These are phyloP conservation scores for Salix arbutifolia DNA, from an alignment of 345 rosid species.

Conservation along the genomic window DNA sequence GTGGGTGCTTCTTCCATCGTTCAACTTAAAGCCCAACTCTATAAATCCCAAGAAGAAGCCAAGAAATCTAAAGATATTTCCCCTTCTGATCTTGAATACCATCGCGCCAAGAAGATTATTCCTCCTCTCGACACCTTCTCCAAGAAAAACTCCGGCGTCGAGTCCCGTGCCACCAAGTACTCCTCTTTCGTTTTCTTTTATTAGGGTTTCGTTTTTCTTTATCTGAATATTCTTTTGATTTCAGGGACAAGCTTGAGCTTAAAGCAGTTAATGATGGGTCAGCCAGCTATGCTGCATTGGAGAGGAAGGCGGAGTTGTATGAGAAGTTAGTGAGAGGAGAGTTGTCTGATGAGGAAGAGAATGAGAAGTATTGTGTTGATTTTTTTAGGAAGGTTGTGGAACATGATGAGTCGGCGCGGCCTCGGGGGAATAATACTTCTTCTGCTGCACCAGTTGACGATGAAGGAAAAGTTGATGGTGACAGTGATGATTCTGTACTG, in stretches of 20 bases:
- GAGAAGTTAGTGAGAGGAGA: conserved; percentile 81
- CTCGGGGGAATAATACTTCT: conserved; percentile 19
- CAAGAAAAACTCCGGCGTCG: conserved; percentile 74
- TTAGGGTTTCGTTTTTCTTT: background rate
- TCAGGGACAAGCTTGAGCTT: conserved; percentile 84
- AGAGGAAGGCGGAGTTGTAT: conserved; percentile 80
- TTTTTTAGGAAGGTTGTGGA: conserved; percentile 68
- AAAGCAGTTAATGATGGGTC: conserved; percentile 81
- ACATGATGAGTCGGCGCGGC: conserved; percentile 33
- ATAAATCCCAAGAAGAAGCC: conserved; percentile 77
- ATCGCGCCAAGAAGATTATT: conserved; percentile 69
- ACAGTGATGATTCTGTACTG: conserved; percentile 30
- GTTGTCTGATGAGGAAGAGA: conserved; percentile 78
- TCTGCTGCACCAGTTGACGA: conserved; percentile 32
- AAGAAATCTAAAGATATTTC: conserved; percentile 55
- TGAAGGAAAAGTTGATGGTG: conserved; percentile 33
- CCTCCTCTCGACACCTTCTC: conserved; percentile 50
- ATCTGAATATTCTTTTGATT: conserved; percentile 1
- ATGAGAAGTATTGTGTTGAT: conserved; percentile 89
- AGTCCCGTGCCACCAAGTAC: conserved; percentile 67
- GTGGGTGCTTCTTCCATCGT: conserved; percentile 82
- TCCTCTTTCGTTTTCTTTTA: background rate
- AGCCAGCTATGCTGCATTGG: conserved; percentile 78
- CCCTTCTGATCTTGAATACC: conserved; percentile 50
- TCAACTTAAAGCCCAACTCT: conserved; percentile 90